Percentiles rank a stretch among this genome's conserved stretches.
phyloP scores from a whole-genome alignment of 352 stramenopile species.

The Globisporangium alternatum region DNA sequence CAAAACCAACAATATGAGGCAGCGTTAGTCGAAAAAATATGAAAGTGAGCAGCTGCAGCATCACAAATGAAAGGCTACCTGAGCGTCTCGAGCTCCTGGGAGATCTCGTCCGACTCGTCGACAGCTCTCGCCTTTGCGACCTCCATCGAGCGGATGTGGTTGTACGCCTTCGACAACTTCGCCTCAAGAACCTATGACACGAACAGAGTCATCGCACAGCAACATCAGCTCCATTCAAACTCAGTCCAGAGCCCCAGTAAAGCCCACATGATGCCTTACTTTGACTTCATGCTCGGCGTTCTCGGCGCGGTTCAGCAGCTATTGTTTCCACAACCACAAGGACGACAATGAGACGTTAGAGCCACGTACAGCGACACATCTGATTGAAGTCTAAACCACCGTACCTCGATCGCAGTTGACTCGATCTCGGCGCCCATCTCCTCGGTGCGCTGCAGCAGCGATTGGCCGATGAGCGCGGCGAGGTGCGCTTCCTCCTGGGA shows the following conservation, averaged over 20 bases:
- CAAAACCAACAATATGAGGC: neutral
- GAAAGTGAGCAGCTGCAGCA: neutral
- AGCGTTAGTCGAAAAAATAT: neutral
- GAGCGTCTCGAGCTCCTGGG: constrained; percentile 29
- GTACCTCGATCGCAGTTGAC: constrained; percentile 20
- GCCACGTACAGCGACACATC: neutral
- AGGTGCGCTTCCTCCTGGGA: constrained; percentile 49
- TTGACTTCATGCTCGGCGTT: constrained; percentile 41
- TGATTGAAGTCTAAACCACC: neutral
- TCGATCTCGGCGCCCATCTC: constrained; percentile 46
- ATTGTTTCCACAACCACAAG: neutral
- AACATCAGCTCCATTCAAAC: no score
- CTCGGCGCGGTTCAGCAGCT: constrained; percentile 38
- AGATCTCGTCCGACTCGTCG: constrained; percentile 33
- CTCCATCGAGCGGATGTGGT: constrained; percentile 39
- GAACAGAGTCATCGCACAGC: neutral
- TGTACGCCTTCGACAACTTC: constrained; percentile 29
- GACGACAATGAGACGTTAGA: neutral
- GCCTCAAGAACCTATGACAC: constrained; percentile 26
- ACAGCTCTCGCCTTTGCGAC: constrained; percentile 29
- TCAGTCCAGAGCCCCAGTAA: neutral
- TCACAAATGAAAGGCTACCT: neutral
- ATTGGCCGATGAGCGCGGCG: constrained; percentile 45
- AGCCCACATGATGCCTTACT: constrained; percentile 2
- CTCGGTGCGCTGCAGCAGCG: constrained; percentile 45